Evolutionary conservation across 2,329 filamentous ascomycete species (phyloP).

Genomic region (Fusarium compactum): DNA sequence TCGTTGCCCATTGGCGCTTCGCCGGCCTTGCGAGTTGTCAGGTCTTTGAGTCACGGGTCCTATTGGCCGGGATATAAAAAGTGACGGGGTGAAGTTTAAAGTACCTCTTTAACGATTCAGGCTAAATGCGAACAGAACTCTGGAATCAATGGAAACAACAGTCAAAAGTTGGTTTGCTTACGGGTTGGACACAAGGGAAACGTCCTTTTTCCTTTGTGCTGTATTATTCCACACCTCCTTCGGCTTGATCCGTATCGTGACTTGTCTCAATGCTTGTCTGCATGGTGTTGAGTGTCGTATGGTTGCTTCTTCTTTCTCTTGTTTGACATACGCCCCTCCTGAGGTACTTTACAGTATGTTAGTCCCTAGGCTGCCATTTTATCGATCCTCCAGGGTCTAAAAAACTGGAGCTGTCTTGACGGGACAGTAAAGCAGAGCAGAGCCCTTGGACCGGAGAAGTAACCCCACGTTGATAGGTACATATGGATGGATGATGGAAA

Average conservation of each 20-base stretch:
- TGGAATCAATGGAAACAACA: conserved; percentile 9
- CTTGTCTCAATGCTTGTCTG: conserved; percentile 16
- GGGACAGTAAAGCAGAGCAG: not conserved
- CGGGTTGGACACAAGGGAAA: not conserved
- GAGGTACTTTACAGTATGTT: not conserved
- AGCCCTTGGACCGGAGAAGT: not conserved
- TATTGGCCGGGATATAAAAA: conserved; percentile 39
- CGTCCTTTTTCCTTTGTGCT: not conserved
- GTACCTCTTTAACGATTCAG: conserved; percentile 29
- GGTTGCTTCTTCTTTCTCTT: not conserved
- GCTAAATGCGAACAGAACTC: conserved; percentile 32
- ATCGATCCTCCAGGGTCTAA: conserved; percentile 16
- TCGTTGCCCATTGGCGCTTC: conserved; percentile 38
- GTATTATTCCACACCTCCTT: conserved; percentile 22
- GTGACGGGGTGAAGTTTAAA: conserved; percentile 5
- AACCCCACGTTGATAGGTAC: conserved; percentile 30
- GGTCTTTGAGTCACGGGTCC: conserved; percentile 11
- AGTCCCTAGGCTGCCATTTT: conserved; percentile 14
- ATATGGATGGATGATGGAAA: conserved; percentile 21
- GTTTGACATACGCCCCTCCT: conserved; percentile 17
- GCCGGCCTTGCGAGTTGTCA: conserved; percentile 27
- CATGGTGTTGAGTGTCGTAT: conserved; percentile 14
- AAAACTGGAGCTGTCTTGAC: conserved; percentile 27
- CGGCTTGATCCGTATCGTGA: conserved; percentile 22
- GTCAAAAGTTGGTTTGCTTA: not conserved